Conservation (phyloP, 2,329 filamentous ascomycete genomes). For the Aspergillus fumigatiaffinis region DNA sequence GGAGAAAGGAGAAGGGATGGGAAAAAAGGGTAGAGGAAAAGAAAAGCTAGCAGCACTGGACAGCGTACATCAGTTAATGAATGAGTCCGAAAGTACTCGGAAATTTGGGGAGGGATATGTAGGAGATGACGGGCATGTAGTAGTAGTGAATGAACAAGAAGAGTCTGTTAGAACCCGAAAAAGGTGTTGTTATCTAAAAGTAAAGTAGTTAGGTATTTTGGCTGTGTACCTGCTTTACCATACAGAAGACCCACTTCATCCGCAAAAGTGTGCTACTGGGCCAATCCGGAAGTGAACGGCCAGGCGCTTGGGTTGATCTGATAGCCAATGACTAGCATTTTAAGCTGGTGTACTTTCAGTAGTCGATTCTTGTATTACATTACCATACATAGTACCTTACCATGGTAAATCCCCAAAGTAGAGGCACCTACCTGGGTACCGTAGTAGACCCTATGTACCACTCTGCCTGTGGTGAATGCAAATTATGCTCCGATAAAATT, state of each 20-base stretch:
- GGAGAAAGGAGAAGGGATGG: conserved; percentile 2
- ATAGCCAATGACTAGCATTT: not conserved
- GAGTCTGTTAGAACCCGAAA: not conserved
- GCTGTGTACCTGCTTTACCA: not conserved
- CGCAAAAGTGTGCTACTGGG: not conserved
- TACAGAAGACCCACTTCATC: not conserved
- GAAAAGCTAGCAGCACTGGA: conserved; percentile 1
- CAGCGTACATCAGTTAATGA: not conserved
- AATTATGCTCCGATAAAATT: not conserved
- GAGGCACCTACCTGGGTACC: not conserved
- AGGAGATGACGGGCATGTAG: not conserved
- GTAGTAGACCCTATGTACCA: not conserved
- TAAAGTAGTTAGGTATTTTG: not conserved
- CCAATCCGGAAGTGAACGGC: not conserved
- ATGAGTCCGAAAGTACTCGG: not conserved
- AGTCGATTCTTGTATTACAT: not conserved
- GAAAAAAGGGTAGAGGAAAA: conserved; percentile 10
- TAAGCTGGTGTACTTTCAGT: not conserved
- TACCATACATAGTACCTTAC: not conserved
- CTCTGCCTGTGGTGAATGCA: not conserved
- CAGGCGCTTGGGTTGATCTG: not conserved
- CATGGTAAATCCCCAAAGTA: not conserved
- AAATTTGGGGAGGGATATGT: not conserved
- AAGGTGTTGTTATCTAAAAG: not conserved
- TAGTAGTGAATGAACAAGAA: not conserved